Evolutionary conservation across 768 basidiomycete species (phyloP), one percentile per base, ranked within the genome.

Genomic region (Mrakia hoshinonis): DNA sequence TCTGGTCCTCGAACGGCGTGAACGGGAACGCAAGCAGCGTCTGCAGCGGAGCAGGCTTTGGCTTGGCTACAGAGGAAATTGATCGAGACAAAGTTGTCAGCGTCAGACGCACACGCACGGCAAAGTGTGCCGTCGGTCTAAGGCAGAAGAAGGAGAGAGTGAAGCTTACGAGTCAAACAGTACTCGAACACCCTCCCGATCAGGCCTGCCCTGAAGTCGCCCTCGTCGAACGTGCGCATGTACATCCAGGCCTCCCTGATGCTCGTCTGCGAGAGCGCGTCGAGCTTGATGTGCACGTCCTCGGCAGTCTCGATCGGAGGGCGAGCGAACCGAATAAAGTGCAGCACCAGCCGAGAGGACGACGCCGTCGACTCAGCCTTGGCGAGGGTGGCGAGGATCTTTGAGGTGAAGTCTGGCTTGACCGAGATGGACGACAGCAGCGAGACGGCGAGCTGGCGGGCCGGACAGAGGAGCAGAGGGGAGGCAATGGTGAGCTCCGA

Each of bases 201-300:
- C 31, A 73, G 29, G 1, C 46, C 51, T n/a, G 47, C 47, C 48
- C 62, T 68, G 10, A 67, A 49, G 18, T 69, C 67, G 9, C 72
- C 67, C n/a, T 63, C 72, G 22, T 68, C 38, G 75, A 90, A 91
- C 0, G 86, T 86, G 20, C 87, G 82, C 74, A 89, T 86, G 76
- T 85, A 91, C 65, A 83, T 82, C 90, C 90, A 92, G 4, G 89
- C 89, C 63, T 89, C 87, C 70, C 84, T 76, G 7, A 91, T 79
- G 75, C 83, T 87, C 0, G 83, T 81, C 36, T 89, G 85, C 0
- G 86, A 86, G 31, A 92, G 81, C 1, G 91, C 87, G 36, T 87
- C 75, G 1, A 85, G 78, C 76, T 91, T 91, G n/a, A 84, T 80
- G 74, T 88, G 85, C 64, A 91, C 82, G 78, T 90, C 89, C 60